Percentiles rank a stretch among this genome's conserved stretches.
Evolutionary conservation across 139 green algal species (phyloP).

Genomic region (Chlamydomonas sp.): DNA sequence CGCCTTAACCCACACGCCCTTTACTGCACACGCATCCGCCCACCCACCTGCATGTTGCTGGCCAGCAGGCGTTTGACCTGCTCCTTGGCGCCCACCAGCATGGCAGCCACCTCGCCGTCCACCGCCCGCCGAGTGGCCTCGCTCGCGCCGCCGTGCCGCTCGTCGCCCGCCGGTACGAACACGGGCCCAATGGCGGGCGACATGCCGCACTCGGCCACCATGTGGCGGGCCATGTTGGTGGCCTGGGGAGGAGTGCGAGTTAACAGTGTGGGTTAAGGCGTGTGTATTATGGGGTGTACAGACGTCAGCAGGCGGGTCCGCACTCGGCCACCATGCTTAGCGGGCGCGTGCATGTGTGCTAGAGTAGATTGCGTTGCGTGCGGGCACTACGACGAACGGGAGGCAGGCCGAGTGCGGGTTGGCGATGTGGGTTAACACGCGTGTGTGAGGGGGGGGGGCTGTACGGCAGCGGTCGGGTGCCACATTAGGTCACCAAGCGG

Average conservation of each 20-base stretch:
- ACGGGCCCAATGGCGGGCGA: constrained; percentile 79
- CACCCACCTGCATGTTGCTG: constrained; percentile 62
- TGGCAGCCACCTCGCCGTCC: constrained; percentile 70
- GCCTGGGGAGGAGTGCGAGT: constrained; percentile 70
- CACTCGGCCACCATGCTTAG: no score
- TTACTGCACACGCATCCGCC: not conserved
- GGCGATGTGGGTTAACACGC: no score
- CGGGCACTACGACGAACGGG: no score
- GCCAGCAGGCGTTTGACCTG: constrained; percentile 77
- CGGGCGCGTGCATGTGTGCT: no score
- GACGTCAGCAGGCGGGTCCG: no score
- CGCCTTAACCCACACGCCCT: not conserved
- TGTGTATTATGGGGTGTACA: not conserved
- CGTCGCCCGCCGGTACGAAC: constrained; percentile 57
- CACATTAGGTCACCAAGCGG: no score
- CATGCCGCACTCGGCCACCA: constrained; percentile 92
- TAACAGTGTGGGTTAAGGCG: not conserved
- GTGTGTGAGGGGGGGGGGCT: no score
- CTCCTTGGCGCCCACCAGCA: constrained; percentile 78
- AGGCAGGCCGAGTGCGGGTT: no score
- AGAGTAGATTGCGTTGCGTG: no score
- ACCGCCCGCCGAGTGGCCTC: constrained; percentile 54
- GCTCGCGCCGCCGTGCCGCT: constrained; percentile 44
- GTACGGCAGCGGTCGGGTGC: no score
- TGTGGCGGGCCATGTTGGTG: constrained; percentile 83